phyloP scores from a whole-genome alignment of 1,284 basidiomycete genomes.

The Ganoderma multipileum region DNA sequence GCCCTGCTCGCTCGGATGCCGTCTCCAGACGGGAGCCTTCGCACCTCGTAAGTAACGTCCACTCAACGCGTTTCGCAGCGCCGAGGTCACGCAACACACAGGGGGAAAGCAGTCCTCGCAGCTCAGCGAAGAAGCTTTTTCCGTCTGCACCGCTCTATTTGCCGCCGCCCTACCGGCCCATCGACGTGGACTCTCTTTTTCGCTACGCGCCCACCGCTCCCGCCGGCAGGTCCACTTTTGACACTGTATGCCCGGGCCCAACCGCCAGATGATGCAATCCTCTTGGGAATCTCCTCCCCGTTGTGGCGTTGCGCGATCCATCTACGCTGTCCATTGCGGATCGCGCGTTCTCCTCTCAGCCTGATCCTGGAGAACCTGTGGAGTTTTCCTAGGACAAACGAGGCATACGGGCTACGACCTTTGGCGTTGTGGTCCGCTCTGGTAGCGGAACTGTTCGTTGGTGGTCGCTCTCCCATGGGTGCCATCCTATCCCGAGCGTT shows the following conservation, averaged over 20 bases:
- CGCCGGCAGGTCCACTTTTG: neutral
- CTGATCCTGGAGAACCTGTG: too few species aligned
- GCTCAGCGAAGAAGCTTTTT: neutral
- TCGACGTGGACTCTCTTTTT: neutral
- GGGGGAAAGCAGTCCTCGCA: slow-evolving; percentile 3
- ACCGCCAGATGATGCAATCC: too few species aligned
- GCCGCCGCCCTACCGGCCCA: neutral
- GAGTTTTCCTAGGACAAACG: too few species aligned
- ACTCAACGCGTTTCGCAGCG: slow-evolving; percentile 6
- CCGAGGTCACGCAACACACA: neutral
- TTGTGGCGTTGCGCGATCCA: too few species aligned
- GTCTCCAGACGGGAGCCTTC: neutral
- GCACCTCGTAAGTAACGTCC: neutral
- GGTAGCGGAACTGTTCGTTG: neutral
- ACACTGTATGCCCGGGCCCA: neutral
- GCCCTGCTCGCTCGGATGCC: neutral
- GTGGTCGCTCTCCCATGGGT: neutral
- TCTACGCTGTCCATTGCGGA: too few species aligned
- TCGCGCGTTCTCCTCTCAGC: too few species aligned
- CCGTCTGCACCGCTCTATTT: neutral
- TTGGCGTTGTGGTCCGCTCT: too few species aligned
- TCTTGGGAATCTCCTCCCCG: too few species aligned
- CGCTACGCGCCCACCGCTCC: neutral
- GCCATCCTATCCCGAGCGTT: neutral
- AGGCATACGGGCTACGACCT: too few species aligned